Conservation (phyloP, 2,329 filamentous ascomycete genomes). For the Apiospora marii region DNA sequence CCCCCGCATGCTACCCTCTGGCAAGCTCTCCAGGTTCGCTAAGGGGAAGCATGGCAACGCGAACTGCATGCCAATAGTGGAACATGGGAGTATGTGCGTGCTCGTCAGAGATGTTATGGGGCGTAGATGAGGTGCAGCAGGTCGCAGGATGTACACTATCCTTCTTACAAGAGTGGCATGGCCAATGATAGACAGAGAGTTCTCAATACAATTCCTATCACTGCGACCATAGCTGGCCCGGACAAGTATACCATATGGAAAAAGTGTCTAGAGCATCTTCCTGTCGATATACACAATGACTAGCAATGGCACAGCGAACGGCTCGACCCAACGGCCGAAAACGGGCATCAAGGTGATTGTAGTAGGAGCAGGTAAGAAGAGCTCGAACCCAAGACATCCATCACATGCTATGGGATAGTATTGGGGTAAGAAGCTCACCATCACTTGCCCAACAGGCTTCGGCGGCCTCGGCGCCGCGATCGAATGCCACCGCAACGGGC, state of each 20-base stretch:
- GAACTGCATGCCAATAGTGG: background rate
- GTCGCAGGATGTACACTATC: background rate
- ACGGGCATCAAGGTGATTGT: conserved; percentile 63
- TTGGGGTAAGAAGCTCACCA: background rate
- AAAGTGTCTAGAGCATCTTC: no score
- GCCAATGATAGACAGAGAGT: background rate
- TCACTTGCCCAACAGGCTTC: conserved; percentile 53
- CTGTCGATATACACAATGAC: conserved; percentile 29
- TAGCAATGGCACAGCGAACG: conserved; percentile 31
- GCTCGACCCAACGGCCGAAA: conserved; percentile 34
- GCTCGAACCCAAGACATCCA: background rate
- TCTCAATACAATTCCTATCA: background rate
- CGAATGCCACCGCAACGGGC: conserved; percentile 68
- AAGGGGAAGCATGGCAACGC: background rate
- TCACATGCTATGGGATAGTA: conserved; percentile 15
- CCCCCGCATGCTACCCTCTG: background rate
- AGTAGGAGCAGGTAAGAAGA: conserved; percentile 53
- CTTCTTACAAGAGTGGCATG: background rate
- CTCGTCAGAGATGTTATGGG: background rate
- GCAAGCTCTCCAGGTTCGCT: background rate
- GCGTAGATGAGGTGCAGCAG: background rate
- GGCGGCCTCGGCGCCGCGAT: conserved; percentile 69
- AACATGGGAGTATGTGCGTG: background rate
- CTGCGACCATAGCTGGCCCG: background rate
- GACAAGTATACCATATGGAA: background rate